Evolutionary conservation across 2,329 filamentous ascomycete genomes (phyloP).

Genomic region (Hypoxylon sp.): DNA sequence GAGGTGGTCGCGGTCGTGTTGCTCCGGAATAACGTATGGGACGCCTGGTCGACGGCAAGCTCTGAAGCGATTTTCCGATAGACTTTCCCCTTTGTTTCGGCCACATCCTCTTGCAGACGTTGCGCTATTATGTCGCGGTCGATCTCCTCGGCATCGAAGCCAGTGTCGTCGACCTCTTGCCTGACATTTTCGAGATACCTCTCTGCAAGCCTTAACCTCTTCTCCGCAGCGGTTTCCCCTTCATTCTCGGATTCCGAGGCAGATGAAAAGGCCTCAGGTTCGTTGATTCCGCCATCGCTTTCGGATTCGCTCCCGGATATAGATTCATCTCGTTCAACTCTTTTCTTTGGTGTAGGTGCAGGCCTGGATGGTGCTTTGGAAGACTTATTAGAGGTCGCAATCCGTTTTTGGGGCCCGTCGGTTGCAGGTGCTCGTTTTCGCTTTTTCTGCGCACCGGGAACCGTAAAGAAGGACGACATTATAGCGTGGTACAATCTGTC

Average conservation of each 20-base stretch:
- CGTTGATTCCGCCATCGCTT: slow-evolving; percentile 67
- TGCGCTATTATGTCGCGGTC: slow-evolving; percentile 93
- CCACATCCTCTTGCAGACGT: slow-evolving; percentile 88
- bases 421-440: slow-evolving; percentile 76
- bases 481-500: slow-evolving; percentile 40
- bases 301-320: slow-evolving; percentile 87
- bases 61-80: slow-evolving; percentile 83
- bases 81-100: slow-evolving; percentile 89
- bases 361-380: slow-evolving; percentile 53
- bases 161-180: slow-evolving; percentile 79
- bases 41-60: slow-evolving; percentile 75
- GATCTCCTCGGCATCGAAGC: slow-evolving; percentile 94
- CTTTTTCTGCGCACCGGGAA: slow-evolving; percentile 89
- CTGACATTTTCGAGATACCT: slow-evolving; percentile 92
- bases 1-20: slow-evolving; percentile 84
- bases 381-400: slow-evolving; percentile 60
- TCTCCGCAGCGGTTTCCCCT: slow-evolving; percentile 89
- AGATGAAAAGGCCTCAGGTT: slow-evolving; percentile 60
- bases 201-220: slow-evolving; percentile 87
- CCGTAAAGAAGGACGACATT: slow-evolving; percentile 98
- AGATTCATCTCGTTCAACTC: slow-evolving; percentile 72
- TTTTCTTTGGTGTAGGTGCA: slow-evolving; percentile 58
- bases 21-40: slow-evolving; percentile 79
- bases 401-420: slow-evolving; percentile 70
- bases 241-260: slow-evolving; percentile 77